A percentile compares a stretch with the other conserved stretches of the same genome.
Evolutionary conservation across 352 stramenopile genomes (phyloP).

Genomic region (Peronospora farinosa): DNA sequence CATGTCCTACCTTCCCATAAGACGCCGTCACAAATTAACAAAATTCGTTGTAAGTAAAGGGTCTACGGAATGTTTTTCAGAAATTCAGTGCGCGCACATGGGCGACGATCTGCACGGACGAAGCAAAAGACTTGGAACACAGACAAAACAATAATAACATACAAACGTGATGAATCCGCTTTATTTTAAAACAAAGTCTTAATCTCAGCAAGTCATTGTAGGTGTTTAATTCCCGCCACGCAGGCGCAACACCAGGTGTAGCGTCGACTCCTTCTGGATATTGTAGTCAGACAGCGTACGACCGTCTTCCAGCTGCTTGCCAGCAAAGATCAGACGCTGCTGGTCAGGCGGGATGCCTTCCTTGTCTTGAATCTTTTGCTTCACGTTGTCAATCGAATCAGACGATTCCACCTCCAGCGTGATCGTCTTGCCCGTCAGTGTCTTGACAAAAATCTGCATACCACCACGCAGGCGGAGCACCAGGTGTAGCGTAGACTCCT

Average conservation of each 20-base stretch:
- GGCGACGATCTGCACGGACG: too few species aligned
- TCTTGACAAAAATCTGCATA: slow-evolving; percentile 11
- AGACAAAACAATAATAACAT: too few species aligned
- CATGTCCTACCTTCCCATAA: too few species aligned
- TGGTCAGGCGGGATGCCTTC: too few species aligned
- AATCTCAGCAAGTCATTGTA: not conserved
- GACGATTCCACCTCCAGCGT: not conserved
- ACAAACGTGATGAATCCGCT: not conserved
- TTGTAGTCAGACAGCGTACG: slow-evolving; percentile 6
- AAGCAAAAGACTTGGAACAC: too few species aligned
- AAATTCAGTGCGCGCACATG: too few species aligned
- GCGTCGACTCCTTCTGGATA: slow-evolving; percentile 8
- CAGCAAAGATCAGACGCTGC: too few species aligned
- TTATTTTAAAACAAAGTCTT: slow-evolving; percentile 1
- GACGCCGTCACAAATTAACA: too few species aligned
- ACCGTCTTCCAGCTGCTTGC: not conserved
- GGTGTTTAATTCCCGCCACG: slow-evolving; percentile 3
- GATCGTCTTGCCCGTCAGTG: slow-evolving; percentile 9
- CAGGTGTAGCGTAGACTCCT: slow-evolving; percentile 27
- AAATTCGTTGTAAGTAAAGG: too few species aligned
- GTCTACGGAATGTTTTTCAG: too few species aligned
- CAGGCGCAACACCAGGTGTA: slow-evolving; percentile 19
- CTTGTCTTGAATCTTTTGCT: not conserved
- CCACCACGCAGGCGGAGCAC: slow-evolving; percentile 20
- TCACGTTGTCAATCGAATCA: slow-evolving; percentile 13